These are phyloP conservation scores for Zalaria sp. DNA, from an alignment of 2,329 filamentous ascomycete species.

Conservation along the genomic window DNA sequence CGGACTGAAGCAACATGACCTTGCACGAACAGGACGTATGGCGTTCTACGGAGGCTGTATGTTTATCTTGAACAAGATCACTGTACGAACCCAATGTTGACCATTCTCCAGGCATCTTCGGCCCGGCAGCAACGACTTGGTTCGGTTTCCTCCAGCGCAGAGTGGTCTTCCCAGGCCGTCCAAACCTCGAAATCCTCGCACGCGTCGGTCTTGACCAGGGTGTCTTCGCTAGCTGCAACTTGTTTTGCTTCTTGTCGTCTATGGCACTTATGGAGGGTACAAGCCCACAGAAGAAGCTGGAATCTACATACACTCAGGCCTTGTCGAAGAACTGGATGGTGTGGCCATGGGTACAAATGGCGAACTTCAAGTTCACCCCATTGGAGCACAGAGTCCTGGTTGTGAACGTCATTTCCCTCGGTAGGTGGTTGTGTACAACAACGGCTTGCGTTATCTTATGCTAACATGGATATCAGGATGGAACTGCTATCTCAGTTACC, in stretches of 20 bases:
- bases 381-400: conserved; percentile 71
- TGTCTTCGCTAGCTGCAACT: conserved; percentile 71
- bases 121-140: conserved; percentile 78
- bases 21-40: conserved; percentile 62
- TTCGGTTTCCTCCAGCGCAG: conserved; percentile 63
- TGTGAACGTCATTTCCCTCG: conserved; percentile 67
- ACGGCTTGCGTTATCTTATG: not conserved
- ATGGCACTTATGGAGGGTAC: conserved; percentile 48
- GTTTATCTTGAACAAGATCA: conserved; percentile 15
- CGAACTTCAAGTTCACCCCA: conserved; percentile 81
- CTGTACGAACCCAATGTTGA: conserved; percentile 4
- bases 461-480: conserved; percentile 28
- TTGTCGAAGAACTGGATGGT: conserved; percentile 75
- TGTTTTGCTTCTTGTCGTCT: conserved; percentile 65
- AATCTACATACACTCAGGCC: conserved; percentile 54
- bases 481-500: conserved; percentile 45
- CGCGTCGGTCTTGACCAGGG: conserved; percentile 71
- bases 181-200: conserved; percentile 56
- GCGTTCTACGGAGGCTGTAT: conserved; percentile 62
- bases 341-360: conserved; percentile 72
- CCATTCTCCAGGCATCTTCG: conserved; percentile 53
- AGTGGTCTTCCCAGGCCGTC: conserved; percentile 47
- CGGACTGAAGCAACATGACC: conserved; percentile 60
- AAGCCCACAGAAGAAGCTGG: conserved; percentile 53
- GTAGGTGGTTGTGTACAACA: conserved; percentile 26